phyloP scores from a whole-genome alignment of 495 filamentous ascomycete species.

The Aspergillus funiculosus region DNA sequence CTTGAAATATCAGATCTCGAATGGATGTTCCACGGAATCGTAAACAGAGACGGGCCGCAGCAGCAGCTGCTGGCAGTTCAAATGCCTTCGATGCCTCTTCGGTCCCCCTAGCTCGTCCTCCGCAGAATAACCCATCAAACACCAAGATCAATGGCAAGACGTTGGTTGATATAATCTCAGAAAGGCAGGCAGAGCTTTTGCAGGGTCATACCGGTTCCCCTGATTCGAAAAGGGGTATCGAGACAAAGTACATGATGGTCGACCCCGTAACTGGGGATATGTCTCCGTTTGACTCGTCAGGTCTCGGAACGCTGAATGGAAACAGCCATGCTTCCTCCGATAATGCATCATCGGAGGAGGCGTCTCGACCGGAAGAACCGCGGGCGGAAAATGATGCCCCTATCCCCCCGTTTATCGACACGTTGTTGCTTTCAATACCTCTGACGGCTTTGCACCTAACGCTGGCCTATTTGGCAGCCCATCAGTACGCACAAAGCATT shows the following conservation, averaged over 20 bases:
- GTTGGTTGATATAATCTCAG: conserved; percentile 47
- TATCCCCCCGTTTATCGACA: conserved; percentile 42
- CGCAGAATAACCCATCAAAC: conserved; percentile 24
- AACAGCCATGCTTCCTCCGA: conserved; percentile 9
- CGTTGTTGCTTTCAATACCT: conserved; percentile 52
- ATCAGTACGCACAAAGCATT: conserved; percentile 77
- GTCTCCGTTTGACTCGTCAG: conserved; percentile 24
- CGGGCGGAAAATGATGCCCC: conserved; percentile 22
- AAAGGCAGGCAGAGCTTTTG: conserved; percentile 38
- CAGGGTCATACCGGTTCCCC: conserved; percentile 5
- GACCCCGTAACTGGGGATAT: conserved; percentile 31
- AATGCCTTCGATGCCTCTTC: conserved; percentile 25
- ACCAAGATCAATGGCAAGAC: conserved; percentile 34
- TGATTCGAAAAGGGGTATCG: conserved; percentile 8
- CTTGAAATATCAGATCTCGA: background rate
- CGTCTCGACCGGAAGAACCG: conserved; percentile 6
- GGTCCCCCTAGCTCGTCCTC: conserved; percentile 36
- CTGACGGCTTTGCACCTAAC: conserved; percentile 80
- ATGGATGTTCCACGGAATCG: conserved; percentile 42
- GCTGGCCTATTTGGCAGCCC: conserved; percentile 81
- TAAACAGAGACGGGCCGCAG: conserved; percentile 41
- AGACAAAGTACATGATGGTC: conserved; percentile 36
- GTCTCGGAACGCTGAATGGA: background rate
- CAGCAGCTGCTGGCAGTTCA: conserved; percentile 5
- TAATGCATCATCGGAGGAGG: conserved; percentile 10